phyloP scores from a whole-genome alignment of 805 yeast species.

The Nakazawaea siamensis region DNA sequence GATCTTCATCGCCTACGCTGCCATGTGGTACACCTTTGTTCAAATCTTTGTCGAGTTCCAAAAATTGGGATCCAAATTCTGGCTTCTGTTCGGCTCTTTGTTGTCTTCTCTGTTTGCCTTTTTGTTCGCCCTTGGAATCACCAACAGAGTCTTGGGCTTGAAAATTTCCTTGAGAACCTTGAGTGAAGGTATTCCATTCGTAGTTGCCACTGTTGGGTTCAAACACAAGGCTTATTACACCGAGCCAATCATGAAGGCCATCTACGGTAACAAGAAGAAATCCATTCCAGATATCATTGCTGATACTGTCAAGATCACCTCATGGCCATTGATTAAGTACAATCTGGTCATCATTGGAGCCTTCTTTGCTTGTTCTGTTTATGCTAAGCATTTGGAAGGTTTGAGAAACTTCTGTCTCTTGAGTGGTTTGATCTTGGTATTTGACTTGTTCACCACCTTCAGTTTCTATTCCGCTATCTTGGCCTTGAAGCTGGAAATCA shows the following conservation, averaged over 20 bases:
- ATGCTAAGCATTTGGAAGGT: conserved; percentile 62
- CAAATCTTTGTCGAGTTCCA: conserved; percentile 72
- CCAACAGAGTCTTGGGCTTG: conserved; percentile 46
- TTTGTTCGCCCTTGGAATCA: conserved; percentile 62
- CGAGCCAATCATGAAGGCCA: conserved; percentile 39
- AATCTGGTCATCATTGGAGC: conserved; percentile 66
- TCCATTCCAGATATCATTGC: conserved; percentile 25
- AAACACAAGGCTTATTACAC: conserved; percentile 77
- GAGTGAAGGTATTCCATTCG: conserved; percentile 88
- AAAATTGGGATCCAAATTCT: conserved; percentile 72
- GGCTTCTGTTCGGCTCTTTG: conserved; percentile 78
- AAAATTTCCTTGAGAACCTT: conserved; percentile 66
- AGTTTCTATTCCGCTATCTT: conserved; percentile 81
- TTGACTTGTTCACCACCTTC: conserved; percentile 64
- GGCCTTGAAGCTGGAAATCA: conserved; percentile 83
- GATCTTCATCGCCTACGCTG: conserved; percentile 72
- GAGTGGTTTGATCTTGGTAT: conserved; percentile 58
- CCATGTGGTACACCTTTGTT: conserved; percentile 79
- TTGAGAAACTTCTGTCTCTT: conserved; percentile 75
- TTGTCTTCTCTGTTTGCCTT: conserved; percentile 79
- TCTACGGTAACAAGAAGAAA: conserved; percentile 18
- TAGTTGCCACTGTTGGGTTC: conserved; percentile 88
- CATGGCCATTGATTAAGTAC: conserved; percentile 61
- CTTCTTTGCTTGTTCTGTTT: conserved; percentile 55
- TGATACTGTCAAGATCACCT: conserved; percentile 21